Base-by-base conservation (phyloP, 768 basidiomycete genomes). In the Tricholoma flavovirens region DNA sequence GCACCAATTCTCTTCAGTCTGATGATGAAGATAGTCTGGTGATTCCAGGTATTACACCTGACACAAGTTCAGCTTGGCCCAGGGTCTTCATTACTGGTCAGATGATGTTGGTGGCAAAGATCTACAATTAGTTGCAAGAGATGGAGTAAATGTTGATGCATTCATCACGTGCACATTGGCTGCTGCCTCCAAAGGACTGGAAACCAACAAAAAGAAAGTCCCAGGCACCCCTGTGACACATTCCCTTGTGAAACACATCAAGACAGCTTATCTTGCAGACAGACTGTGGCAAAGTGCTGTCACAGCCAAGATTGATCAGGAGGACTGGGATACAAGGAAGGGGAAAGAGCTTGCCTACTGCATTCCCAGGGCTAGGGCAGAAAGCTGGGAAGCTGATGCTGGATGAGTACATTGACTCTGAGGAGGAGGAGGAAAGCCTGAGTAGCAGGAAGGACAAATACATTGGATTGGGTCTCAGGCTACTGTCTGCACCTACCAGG, bases 261-360 rank as follows among this genome's bases (percentile, higher is more conserved):
- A 85, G 70, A 83, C 81, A 19, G 77, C 79, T 38, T 76, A 81
- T 64, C 71, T 86, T 33, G 73, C 76, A 24, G 79, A 82, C 50
- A 76, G 88, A 9, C 87, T 86, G 4, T 91, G 88, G 88, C 88
- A 90, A 67, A 90, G 89, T 64, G 88, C 88, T 3, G 80, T 90
- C 19, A 79, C 88, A 12, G 69, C 77, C 60, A 89, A 87, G 67
- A 82, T 89, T 49, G 83, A 82, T 3, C 70, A 75, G 26, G 76
- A 80, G 29, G 74, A 77, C 33, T 81, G 80, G 64, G 69, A 72
- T 19, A 71, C 70, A 22, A 77, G 72, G 60, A 78, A 78, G 59
- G 73, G 67, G 32, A 80, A 86, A 90, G 75, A 90, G 88, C 57
- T 64, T 92, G 42, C 89, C 89, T 21, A 85, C 87, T 51, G 86